phyloP scores from a whole-genome alignment of 2,329 filamentous ascomycete genomes.

The Sordariomycetes sp. region DNA sequence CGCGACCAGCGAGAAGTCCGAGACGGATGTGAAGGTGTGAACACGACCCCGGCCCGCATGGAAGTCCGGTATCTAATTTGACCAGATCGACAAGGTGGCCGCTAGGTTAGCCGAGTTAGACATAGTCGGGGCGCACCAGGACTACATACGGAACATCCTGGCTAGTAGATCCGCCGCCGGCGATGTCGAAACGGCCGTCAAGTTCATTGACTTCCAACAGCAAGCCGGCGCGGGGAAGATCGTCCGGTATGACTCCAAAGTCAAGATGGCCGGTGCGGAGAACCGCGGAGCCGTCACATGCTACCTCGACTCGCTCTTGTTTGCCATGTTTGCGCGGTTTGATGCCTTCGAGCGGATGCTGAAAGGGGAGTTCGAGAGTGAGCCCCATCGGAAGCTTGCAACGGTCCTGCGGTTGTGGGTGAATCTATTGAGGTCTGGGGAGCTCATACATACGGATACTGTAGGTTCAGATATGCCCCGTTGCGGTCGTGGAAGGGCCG shows the following conservation, averaged over 20 bases:
- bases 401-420: conserved; percentile 81
- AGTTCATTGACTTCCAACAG: conserved; percentile 68
- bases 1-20: conserved; percentile 37
- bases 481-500: not conserved
- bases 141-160: conserved; percentile 45
- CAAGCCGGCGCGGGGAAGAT: conserved; percentile 74
- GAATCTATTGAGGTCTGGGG: conserved; percentile 77
- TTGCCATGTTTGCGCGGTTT: conserved; percentile 89
- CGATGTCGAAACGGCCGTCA: conserved; percentile 63
- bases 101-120: conserved; percentile 24
- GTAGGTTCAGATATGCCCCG: conserved; percentile 32
- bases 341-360: conserved; percentile 90
- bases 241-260: conserved; percentile 59
- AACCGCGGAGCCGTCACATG: conserved; percentile 87
- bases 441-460: conserved; percentile 75
- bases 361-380: conserved; percentile 58
- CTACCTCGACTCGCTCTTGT: conserved; percentile 82
- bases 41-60: not conserved
- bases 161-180: conserved; percentile 55
- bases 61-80: conserved; percentile 9
- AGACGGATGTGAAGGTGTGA: conserved; percentile 24
- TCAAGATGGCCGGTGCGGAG: conserved; percentile 71
- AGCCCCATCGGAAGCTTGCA: conserved; percentile 61
- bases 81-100: conserved; percentile 21
- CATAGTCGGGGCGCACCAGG: conserved; percentile 38